phyloP scores from a whole-genome alignment of 805 yeast genomes.

The Starmera quercuum region DNA sequence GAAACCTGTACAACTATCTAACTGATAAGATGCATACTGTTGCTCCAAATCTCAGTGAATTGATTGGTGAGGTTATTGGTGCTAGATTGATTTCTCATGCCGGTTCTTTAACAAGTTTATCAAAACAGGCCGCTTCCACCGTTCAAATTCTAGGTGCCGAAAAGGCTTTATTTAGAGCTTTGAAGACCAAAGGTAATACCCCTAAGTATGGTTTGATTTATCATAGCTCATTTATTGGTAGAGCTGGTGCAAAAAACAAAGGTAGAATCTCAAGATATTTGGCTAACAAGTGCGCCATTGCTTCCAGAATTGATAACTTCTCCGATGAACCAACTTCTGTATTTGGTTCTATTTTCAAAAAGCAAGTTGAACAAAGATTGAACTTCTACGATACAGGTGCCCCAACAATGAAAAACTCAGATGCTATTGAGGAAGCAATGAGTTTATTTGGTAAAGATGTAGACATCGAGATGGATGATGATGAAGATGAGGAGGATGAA shows the following conservation, averaged over 20 bases:
- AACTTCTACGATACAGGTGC: constrained; percentile 94
- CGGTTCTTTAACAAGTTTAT: constrained; percentile 91
- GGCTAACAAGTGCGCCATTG: constrained; percentile 98
- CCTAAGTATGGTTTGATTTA: constrained; percentile 97
- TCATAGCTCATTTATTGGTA: constrained; percentile 96
- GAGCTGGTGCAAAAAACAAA: constrained; percentile 94
- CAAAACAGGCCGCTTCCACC: constrained; percentile 98
- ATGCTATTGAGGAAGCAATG: constrained; percentile 90
- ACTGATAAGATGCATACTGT: constrained; percentile 95
- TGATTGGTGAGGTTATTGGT: constrained; percentile 98
- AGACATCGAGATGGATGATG: constrained; percentile 34
- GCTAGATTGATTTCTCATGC: constrained; percentile 98
- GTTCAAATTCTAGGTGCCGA: constrained; percentile 99
- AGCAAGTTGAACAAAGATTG: constrained; percentile 97
- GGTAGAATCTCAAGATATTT: constrained; percentile 98
- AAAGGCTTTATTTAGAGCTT: constrained; percentile 97
- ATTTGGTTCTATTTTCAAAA: constrained; percentile 85
- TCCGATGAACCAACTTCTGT: constrained; percentile 88
- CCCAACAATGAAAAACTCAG: constrained; percentile 92
- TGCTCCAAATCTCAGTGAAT: constrained; percentile 94
- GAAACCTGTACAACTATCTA: constrained; percentile 74
- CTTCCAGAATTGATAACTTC: constrained; percentile 96
- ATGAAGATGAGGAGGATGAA: constrained; percentile 27
- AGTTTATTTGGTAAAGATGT: constrained; percentile 45
- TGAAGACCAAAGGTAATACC: constrained; percentile 96